phyloP scores from a whole-genome alignment of 2,329 filamentous ascomycete genomes.

The Colletotrichum tanaceti region DNA sequence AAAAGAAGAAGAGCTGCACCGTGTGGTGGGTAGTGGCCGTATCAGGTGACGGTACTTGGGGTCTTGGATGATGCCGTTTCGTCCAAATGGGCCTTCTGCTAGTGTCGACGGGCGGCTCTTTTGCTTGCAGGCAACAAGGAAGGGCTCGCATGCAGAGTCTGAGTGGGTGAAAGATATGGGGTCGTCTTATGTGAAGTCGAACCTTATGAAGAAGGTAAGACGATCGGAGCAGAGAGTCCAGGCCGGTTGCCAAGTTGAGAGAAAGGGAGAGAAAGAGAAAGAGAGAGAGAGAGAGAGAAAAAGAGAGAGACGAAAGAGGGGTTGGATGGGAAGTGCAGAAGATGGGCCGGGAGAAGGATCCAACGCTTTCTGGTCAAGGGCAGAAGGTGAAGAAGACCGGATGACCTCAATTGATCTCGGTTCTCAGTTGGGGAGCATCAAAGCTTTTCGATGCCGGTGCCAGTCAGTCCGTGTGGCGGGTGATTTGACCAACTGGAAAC shows the following conservation, averaged over 20 bases:
- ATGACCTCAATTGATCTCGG: slow-evolving; percentile 30
- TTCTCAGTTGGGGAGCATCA: slow-evolving; percentile 31
- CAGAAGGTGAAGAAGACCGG: slow-evolving; percentile 15
- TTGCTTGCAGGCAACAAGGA: slow-evolving; percentile 28
- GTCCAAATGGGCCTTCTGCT: slow-evolving; percentile 28
- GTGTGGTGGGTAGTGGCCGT: slow-evolving; percentile 29
- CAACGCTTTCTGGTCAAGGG: slow-evolving; percentile 31
- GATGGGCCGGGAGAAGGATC: slow-evolving; percentile 8
- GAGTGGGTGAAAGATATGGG: slow-evolving; percentile 29
- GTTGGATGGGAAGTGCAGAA: slow-evolving; percentile 8
- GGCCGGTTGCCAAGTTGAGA: slow-evolving; percentile 8
- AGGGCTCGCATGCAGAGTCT: slow-evolving; percentile 31
- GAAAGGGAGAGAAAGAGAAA: too few species aligned
- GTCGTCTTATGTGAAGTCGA: slow-evolving; percentile 37
- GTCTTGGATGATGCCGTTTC: slow-evolving; percentile 20
- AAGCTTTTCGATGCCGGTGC: slow-evolving; percentile 38
- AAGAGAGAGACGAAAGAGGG: not conserved
- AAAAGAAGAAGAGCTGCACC: slow-evolving; percentile 31
- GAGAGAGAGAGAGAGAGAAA: too few species aligned
- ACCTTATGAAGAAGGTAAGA: slow-evolving; percentile 27
- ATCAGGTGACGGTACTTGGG: slow-evolving; percentile 32
- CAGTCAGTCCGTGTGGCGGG: slow-evolving; percentile 34
- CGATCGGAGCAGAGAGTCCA: slow-evolving; percentile 34
- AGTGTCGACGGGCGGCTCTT: slow-evolving; percentile 35
- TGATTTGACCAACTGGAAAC: slow-evolving; percentile 40